Evolutionary conservation across 2,329 filamentous ascomycete genomes (phyloP).

Genomic region (Aspergillus japonicus): DNA sequence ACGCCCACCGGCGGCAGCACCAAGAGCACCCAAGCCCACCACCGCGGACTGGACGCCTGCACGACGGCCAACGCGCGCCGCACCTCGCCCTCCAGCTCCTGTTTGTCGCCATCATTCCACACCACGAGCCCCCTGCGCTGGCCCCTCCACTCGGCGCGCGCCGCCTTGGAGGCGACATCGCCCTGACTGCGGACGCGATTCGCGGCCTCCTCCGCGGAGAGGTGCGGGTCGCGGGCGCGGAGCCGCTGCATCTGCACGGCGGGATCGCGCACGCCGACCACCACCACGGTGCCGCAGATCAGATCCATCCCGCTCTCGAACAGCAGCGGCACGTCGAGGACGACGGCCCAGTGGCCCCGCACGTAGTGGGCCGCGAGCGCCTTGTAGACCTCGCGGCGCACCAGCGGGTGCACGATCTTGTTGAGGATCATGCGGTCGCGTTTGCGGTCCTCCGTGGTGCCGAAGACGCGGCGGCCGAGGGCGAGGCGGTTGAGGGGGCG

Average conservation of each 20-base stretch:
- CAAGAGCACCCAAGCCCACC: conserved; percentile 76
- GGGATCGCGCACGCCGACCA: conserved; percentile 80
- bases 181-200: conserved; percentile 84
- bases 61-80: conserved; percentile 64
- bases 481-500: conserved; percentile 80
- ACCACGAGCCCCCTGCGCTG: conserved; percentile 70
- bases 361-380: conserved; percentile 72
- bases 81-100: conserved; percentile 67
- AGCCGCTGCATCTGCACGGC: conserved; percentile 79
- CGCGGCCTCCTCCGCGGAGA: conserved; percentile 81
- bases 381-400: conserved; percentile 77
- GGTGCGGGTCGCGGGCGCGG: conserved; percentile 70
- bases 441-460: conserved; percentile 66
- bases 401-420: conserved; percentile 87
- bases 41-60: conserved; percentile 63
- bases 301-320: conserved; percentile 86
- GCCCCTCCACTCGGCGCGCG: conserved; percentile 65
- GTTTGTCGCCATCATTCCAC: conserved; percentile 81
- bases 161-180: conserved; percentile 80
- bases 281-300: conserved; percentile 79
- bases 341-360: conserved; percentile 78
- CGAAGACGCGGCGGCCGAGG: conserved; percentile 83
- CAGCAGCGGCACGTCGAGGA: conserved; percentile 86
- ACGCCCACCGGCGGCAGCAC: conserved; percentile 73
- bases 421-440: conserved; percentile 77